Conservation (phyloP, 345 rosid genomes). For the Garcia nutans region DNA sequence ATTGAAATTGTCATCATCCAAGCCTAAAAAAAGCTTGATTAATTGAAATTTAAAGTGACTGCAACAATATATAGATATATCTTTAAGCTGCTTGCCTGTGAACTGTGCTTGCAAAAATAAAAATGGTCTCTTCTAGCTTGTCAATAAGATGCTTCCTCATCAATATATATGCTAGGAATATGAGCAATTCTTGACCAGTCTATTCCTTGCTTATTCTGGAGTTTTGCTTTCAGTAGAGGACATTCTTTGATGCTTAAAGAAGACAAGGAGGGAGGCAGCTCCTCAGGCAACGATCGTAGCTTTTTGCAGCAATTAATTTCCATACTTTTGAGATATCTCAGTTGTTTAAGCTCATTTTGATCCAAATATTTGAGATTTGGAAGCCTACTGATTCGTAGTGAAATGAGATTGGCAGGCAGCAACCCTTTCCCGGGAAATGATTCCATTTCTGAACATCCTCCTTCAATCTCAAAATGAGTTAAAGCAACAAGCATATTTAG, state of each 20-base stretch:
- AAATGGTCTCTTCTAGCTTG: not conserved
- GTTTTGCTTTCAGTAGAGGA: slow-evolving; percentile 1
- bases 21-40: no score
- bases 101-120: not conserved
- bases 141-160: not conserved
- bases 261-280: slow-evolving; percentile 36
- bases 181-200: not conserved
- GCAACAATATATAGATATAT: no score
- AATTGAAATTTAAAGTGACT: no score
- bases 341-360: slow-evolving; percentile 18
- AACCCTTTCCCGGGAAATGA: slow-evolving; percentile 42
- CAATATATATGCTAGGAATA: not conserved
- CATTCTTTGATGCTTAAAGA: slow-evolving; percentile 28
- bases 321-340: slow-evolving; percentile 18
- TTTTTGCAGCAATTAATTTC: slow-evolving; percentile 36
- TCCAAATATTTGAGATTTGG: slow-evolving; percentile 19
- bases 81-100: not conserved
- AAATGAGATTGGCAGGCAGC: slow-evolving; percentile 26
- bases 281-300: slow-evolving; percentile 28
- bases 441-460: slow-evolving; percentile 25
- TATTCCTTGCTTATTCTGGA: not conserved
- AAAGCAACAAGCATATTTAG: slow-evolving; percentile 30
- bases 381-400: slow-evolving; percentile 31
- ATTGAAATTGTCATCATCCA: no score
- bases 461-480: slow-evolving; percentile 36